These are phyloP conservation scores for Leucosporidium creatinivorum DNA, from an alignment of 768 basidiomycete genomes.

Conservation along the genomic window DNA sequence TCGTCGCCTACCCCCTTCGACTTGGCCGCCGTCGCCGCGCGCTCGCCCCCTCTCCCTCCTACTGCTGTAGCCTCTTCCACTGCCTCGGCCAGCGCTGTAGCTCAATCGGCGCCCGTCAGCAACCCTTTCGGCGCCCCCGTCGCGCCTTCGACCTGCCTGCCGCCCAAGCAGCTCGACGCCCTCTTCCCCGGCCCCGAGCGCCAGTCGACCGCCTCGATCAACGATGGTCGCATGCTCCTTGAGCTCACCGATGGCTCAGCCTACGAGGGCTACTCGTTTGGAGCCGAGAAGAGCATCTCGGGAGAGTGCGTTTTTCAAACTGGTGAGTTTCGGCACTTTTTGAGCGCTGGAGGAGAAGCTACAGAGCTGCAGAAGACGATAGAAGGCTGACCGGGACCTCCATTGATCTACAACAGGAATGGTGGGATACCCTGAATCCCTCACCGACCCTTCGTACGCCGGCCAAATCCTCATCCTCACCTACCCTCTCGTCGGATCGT, in stretches of 20 bases:
- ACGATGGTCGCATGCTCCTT: constrained; percentile 49
- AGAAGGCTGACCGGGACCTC: background rate
- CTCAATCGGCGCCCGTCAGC: background rate
- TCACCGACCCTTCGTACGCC: constrained; percentile 97
- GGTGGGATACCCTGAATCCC: constrained; percentile 97
- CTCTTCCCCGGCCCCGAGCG: constrained; percentile 18
- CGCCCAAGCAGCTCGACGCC: constrained; percentile 17
- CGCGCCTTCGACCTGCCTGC: constrained; percentile 19
- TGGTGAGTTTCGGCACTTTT: constrained; percentile 52
- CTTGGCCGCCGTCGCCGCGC: background rate
- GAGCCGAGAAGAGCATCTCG: constrained; percentile 82
- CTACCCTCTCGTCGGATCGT: constrained; percentile 94
- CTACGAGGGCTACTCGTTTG: constrained; percentile 84
- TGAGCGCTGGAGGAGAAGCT: background rate
- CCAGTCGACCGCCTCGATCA: background rate
- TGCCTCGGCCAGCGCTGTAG: background rate
- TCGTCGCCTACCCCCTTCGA: background rate
- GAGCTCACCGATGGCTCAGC: constrained; percentile 86
- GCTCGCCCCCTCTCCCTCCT: background rate
- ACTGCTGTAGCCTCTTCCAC: no score
- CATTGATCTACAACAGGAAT: constrained; percentile 57
- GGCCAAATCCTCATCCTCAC: constrained; percentile 96
- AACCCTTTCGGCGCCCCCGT: constrained; percentile 9
- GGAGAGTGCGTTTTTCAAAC: constrained; percentile 99
- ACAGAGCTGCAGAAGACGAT: background rate